Percentiles rank a stretch among this genome's conserved stretches.
Conservation (phyloP, 805 yeast species). For the Starmera amethionina region DNA sequence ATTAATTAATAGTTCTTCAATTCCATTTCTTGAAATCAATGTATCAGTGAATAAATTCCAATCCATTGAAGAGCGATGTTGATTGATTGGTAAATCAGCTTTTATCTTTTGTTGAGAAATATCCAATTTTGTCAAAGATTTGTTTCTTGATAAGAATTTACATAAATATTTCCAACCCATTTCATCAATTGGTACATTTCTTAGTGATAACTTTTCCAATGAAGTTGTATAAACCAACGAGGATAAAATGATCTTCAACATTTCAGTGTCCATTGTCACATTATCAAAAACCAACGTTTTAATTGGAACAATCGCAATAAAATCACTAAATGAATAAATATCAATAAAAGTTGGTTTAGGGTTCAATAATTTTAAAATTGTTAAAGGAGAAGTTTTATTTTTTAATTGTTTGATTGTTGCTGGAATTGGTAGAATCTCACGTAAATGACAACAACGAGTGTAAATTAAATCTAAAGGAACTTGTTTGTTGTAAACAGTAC, state of each 20-base stretch:
- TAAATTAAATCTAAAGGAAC: constrained; percentile 55
- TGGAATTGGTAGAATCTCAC: constrained; percentile 89
- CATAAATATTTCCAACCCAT: constrained; percentile 76
- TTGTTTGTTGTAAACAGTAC: constrained; percentile 6
- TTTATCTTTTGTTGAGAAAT: constrained; percentile 51
- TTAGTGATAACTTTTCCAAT: constrained; percentile 61
- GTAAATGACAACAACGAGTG: constrained; percentile 85
- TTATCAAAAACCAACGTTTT: constrained; percentile 72
- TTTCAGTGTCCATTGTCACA: constrained; percentile 60
- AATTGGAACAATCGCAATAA: constrained; percentile 76
- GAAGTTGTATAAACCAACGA: constrained; percentile 59
- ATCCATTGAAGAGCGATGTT: constrained; percentile 66
- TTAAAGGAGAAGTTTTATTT: constrained; percentile 67
- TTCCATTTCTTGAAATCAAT: constrained; percentile 56
- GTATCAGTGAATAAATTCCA: constrained; percentile 75
- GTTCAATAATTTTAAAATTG: constrained; percentile 62
- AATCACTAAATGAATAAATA: constrained; percentile 80
- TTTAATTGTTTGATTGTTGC: constrained; percentile 76
- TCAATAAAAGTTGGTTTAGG: constrained; percentile 90
- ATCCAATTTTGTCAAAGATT: constrained; percentile 49
- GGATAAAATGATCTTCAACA: constrained; percentile 64
- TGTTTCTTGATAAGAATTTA: constrained; percentile 60
- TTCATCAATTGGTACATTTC: constrained; percentile 65
- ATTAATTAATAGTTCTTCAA: constrained; percentile 70
- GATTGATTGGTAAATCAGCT: constrained; percentile 21